Percentiles rank a stretch among this genome's conserved stretches.
These are phyloP conservation scores for Moringa oleifera DNA, from an alignment of 345 rosid genomes.

Conservation along the genomic window DNA sequence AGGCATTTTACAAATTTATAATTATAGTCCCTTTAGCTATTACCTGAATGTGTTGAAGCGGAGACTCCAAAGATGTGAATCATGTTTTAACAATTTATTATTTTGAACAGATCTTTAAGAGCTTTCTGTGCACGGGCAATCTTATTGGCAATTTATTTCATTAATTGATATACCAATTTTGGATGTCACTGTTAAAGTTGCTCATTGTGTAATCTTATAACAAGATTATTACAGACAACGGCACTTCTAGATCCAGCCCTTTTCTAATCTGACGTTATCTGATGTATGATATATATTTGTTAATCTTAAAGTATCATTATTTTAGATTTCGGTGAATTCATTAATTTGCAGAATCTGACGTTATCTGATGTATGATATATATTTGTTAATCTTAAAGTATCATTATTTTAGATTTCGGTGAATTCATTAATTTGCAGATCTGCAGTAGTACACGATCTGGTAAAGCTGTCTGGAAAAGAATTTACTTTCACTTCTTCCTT, in stretches of 20 bases:
- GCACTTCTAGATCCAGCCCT: background rate
- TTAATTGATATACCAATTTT: too few relatives aligned
- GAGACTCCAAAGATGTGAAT: too few relatives aligned
- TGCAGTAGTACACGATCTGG: conserved; percentile 33
- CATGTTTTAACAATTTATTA: too few relatives aligned
- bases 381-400: too few relatives aligned
- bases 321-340: conserved; percentile 3
- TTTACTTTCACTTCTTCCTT: conserved; percentile 45
- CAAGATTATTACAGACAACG: background rate
- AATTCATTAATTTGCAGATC: conserved; percentile 33
- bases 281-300: too few relatives aligned
- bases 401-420: background rate
- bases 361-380: too few relatives aligned
- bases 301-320: too few relatives aligned
- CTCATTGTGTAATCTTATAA: too few relatives aligned
- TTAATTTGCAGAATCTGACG: conserved; percentile 48
- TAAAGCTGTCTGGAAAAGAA: conserved; percentile 40
- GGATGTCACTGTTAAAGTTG: background rate
- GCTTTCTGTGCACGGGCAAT: background rate
- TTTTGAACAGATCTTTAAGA: background rate
- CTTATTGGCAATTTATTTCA: background rate
- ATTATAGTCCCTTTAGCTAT: too few relatives aligned
- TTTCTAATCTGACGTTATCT: too few relatives aligned
- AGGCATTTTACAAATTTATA: too few relatives aligned
- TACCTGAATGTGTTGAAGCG: too few relatives aligned